Base-by-base conservation (phyloP, 345 rosid species). In the Psidium guajava region DNA sequence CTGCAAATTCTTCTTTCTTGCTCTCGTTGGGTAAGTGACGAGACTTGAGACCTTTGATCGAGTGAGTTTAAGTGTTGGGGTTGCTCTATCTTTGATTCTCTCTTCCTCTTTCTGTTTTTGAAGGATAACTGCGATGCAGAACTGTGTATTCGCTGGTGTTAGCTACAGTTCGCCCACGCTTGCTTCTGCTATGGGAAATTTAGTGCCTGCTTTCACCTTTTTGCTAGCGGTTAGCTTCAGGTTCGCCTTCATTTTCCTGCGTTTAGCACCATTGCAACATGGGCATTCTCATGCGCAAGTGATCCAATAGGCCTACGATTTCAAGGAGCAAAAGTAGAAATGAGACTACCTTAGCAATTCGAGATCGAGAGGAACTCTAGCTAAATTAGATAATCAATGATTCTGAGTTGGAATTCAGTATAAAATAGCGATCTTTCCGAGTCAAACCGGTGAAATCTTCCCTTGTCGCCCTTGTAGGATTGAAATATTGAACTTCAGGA, bases 211-310 rank as follows among this genome's bases (percentile, higher is more conserved):
- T 85, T 89, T 91, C 82, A 93, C 93, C 84, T 93, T 93, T 87
- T 81, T 90, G 87, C 91, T 92, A n/a, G 94, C 95, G 84, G 91
- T 90, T 51, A 77, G 90, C 88, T 93, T 91, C 92, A 90, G 94
- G 95, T 93, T 87, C 81, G 55, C 82, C 27, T 51, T 85, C n/a
- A 58, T 86, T 49, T 58, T 75, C 13, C 42, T 16, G 22, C 51
- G 56, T 53, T 61, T 36, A 24, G 82, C 14, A 14, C 13, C 5
- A 53, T 16, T 7, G 16, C 53, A 22, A 25, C 50, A n/a, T 18
- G 80, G 77, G n/a, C 42, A 21, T 54, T 18, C 47, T 69, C 80
- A 0, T 69, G 80, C 25, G 2, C 8, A 5, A 36, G 80, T 18
- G 80, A 69, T 69, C 47, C 1, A 8, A 32, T 32, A 18, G 47